Base-by-base conservation (phyloP, 495 filamentous ascomycete genomes). In the Annulohypoxylon nitens region DNA sequence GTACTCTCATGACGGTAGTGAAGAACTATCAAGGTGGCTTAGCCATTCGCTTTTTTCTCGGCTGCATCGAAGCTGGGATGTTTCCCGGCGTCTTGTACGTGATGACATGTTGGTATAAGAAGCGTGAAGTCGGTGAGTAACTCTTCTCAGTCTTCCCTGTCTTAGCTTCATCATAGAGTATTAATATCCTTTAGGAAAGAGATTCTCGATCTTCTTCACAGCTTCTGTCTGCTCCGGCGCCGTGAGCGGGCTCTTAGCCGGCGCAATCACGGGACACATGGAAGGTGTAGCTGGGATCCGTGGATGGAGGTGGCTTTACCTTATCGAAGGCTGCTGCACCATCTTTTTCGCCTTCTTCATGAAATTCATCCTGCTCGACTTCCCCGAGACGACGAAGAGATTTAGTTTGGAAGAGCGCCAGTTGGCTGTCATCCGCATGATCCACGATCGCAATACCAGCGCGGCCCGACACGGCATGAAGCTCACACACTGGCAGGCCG, bases 1-100 rank as follows among this genome's bases (percentile, higher is more conserved):
- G 71, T 9, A 30, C 80, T 11, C 34, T 36, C 34, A 87, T 87
- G 83, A 78, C 81, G 5, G 76, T 78, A 8, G 80, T 87, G 36
- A 73, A 83, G 33, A 82, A 75, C 47, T 87, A 80, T 73, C 74
- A 74, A 0, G 82, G 82, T 7, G 78, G 88, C 4, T 67, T 86
- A 18, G 81, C 78, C 16, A 83, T 84, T n/a, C 83, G 90, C 1
- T 73, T 90, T 3, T 88, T 88, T 37, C 73, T 91, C 4, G 90
- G 90, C 2, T 76, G 89, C 39, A 78, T 86, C 18, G 87, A 88
- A 76, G 84, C 87, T 18, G 85, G 89, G 50, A 81, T 91, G 5
- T 89, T 88, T 71, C 84, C 81, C 5, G 85, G 81, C 45, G 78
- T 86, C 7, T 64, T 86, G 20, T 82, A 85, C 23, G 73, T 86